Base-by-base conservation (phyloP, 441 rosid genomes). In the Erodium moschatum region DNA sequence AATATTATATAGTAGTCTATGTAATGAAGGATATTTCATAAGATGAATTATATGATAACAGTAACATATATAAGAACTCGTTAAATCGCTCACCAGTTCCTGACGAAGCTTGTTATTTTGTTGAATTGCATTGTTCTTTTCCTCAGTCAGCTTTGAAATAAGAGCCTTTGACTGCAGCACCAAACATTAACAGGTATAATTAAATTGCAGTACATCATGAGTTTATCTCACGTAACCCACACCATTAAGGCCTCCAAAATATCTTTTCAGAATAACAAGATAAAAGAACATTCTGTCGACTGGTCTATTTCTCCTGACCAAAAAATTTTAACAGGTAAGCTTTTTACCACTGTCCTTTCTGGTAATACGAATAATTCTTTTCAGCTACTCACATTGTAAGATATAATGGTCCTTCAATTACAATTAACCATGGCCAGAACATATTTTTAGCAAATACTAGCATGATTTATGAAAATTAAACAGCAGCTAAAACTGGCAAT, bases 101-200 rank as follows among this genome's bases (percentile, higher is more conserved):
- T 81, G 89, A 20, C 81, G 86, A 74, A 91, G 90, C 81, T 80
- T 86, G 79, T 68, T 80, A 73, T 77, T 87, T 79, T 77, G 87
- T 71, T 85, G 93, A 68, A 87, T 65, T 27, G 89, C 95, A 65
- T 16, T 80, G 35, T 80, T 85, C 76, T 85, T 91, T 58, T 91
- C 97, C 72, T 82, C 88, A 0, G 83, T 87, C 79, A 91, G 82
- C 86, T 85, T 87, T 19, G 87, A 76, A 67, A 91, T 79, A 66
- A 89, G 85, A 72, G 85, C 75, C 74, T 69, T 84, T 16, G 80
- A 85, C 97, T 88, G 85, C 80, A 76, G 71, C 42, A 29, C 69
- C 69, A 69, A 75, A 72, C 2, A 63, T 38, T 67, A 70, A 29
- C 16, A 10, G 4, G 44, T 33, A 48, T 67, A 62, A 71, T 24